Evolutionary conservation across 75 land plant genomes (phyloP).

Genomic region (Pinus tabuliformis): DNA sequence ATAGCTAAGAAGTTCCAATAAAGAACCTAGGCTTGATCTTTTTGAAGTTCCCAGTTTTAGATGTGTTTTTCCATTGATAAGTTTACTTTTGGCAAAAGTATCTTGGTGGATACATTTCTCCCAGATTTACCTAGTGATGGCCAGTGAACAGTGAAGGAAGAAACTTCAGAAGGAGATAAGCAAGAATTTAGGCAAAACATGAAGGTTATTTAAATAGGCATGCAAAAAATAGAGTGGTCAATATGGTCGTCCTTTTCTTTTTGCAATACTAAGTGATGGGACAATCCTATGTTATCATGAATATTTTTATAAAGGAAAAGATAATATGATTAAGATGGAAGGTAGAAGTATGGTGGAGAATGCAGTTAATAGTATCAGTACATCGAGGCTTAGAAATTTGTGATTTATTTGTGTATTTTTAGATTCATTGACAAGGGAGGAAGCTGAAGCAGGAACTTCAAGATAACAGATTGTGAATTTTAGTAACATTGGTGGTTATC

Average conservation of each 20-base stretch:
- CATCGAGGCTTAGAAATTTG: constrained; percentile 78
- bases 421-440: constrained; percentile 68
- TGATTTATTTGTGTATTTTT: constrained; percentile 68
- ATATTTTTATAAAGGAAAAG: constrained; percentile 69
- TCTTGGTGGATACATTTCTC: constrained; percentile 58
- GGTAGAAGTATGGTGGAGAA: constrained; percentile 13
- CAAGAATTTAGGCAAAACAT: constrained; percentile 36
- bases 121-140: constrained; percentile 17
- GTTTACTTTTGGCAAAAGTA: constrained; percentile 68
- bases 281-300: constrained; percentile 92
- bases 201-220: constrained; percentile 75
- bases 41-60: constrained; percentile 86
- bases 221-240: constrained; percentile 84
- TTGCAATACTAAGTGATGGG: constrained; percentile 89
- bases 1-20: too few species aligned
- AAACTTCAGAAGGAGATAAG: constrained; percentile 27
- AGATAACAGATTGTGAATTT: constrained; percentile 48
- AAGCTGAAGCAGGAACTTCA: constrained; percentile 22
- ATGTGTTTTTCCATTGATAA: constrained; percentile 74
- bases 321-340: constrained; percentile 43
- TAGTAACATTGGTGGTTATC: constrained; percentile 83
- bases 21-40: constrained; percentile 46
- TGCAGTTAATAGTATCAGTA: constrained; percentile 23
- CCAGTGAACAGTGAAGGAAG: constrained; percentile 15
- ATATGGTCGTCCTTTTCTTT: constrained; percentile 78